Evolutionary conservation across 2,329 filamentous ascomycete genomes (phyloP), one percentile per base, ranked within the genome.

Genomic region (Pseudopithomyces maydicus): DNA sequence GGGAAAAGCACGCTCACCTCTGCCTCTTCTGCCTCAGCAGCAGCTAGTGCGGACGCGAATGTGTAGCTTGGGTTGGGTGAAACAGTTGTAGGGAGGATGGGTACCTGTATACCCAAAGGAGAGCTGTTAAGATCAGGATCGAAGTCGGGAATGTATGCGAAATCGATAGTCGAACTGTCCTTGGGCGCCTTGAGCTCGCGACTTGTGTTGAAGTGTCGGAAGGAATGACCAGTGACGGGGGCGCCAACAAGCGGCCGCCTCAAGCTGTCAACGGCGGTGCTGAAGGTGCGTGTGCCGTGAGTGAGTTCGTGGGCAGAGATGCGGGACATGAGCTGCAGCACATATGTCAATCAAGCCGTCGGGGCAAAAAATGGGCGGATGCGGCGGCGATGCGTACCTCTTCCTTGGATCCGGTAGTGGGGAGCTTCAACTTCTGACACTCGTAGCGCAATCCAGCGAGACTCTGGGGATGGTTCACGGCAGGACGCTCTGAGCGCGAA

Each of bases 81-180:
- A 29, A 61, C 47, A 33, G 65, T 68, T 57, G 68, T 68, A 43
- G 73, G 65, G 47, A 85, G 74, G 62, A 85, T 79, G 56, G 84
- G 84, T 43, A 85, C 79, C 47, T 79, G 78, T 11, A 80, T 69
- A 14, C 61, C 57, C 35, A 75, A 69, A 5, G 77, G 69, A 26
- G 71, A 68, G 44, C 71, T 61, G 14, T 73, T 56, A 14, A 70
- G 63, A 48, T 82, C 78, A 32, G 80, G 73, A 49, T 81, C 76
- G 63, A 81, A 77, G 54, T 79, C 78, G 35, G 86, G 86, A 63
- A 88, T 78, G 76, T 82, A 87, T 65, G 82, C 81, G 67, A 88
- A 87, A 77, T 88, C 86, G 57, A 88, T 84, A 41, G 85, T 85
- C 39, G 84, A 86, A 57, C 74, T 77, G 75, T 88, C 85, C 52